Evolutionary conservation across 495 filamentous ascomycete genomes (phyloP), one percentile per base, ranked within the genome.

Genomic region (Xylaria nigripes): DNA sequence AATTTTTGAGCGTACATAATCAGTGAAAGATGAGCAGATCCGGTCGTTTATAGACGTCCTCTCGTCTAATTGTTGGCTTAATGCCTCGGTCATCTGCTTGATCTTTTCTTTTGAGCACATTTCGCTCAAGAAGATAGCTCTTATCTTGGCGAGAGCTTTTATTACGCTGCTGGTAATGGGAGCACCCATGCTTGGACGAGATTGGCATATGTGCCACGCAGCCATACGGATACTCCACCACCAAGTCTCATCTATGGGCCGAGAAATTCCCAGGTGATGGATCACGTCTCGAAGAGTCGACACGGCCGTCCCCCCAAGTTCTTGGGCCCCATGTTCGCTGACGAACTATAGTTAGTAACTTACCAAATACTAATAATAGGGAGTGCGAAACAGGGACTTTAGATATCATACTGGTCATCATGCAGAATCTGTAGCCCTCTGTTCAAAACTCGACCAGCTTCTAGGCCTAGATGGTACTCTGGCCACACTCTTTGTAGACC

Each of bases 191-290:
- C 79, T 84, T 51, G 80, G 76, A 15, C 81, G 76, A 50, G 84
- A 80, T 51, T 81, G 80, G 61, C 74, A 79, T 1, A 86, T 57
- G 63, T 86, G 82, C 82, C 82, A 87, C 2, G 76, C 81, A 23
- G 71, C 75, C 69, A 78, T 73, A 21, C 81, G 72, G 13, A 83
- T 56, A 6, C 69, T 70, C 2, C 58, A 60, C 82, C 83, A 85
- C 76, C 80, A 82, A 12, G 54, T 50, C n/a, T 69, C 57, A 6
- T 60, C 51, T 4, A 68, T 57, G 3, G 45, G 58, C 9, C 40
- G 21, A 3, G 52, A 66, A 42, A 44, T 56, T 52, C 2, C 51
- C 61, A 57, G 60, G 48, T 60, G 45, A 7, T 45, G 24, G 16
- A 76, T 60, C 0, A 79, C 62, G 12, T 79, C 70, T 13, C 65